A percentile compares a stretch with the other conserved stretches of the same genome.
phyloP scores from a whole-genome alignment of 345 rosid species.

The Moricandia moricandioides region DNA sequence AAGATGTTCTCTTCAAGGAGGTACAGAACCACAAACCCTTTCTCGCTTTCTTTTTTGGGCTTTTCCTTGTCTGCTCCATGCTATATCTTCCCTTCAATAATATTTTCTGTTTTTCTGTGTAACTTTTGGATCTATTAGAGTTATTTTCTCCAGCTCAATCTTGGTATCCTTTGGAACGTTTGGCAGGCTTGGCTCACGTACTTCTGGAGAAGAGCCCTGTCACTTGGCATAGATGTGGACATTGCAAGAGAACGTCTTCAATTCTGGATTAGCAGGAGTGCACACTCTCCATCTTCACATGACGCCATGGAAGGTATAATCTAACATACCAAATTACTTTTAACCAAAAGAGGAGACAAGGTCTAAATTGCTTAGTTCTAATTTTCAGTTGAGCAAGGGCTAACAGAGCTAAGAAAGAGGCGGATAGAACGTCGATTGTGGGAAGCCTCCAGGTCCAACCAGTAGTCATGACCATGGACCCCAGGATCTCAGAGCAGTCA shows the following conservation, averaged over 20 bases:
- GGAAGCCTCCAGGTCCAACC: slow-evolving; percentile 70
- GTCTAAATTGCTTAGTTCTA: slow-evolving; percentile 3
- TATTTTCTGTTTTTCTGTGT: background rate
- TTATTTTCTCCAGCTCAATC: background rate
- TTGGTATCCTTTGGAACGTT: slow-evolving; percentile 16
- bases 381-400: slow-evolving; percentile 77
- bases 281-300: slow-evolving; percentile 79
- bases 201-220: slow-evolving; percentile 93
- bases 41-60: slow-evolving; percentile 9
- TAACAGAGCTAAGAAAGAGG: slow-evolving; percentile 80
- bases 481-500: background rate
- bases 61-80: slow-evolving; percentile 13
- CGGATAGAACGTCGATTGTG: slow-evolving; percentile 82
- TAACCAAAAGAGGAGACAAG: background rate
- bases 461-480: slow-evolving; percentile 28
- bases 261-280: slow-evolving; percentile 81
- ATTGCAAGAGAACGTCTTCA: slow-evolving; percentile 74
- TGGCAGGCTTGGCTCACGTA: slow-evolving; percentile 97
- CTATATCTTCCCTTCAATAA: background rate
- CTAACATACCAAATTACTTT: slow-evolving; percentile 1
- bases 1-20: slow-evolving; percentile 99
- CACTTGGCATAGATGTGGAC: slow-evolving; percentile 72
- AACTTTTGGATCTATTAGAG: slow-evolving; percentile 12
- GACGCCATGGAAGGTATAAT: slow-evolving; percentile 81
- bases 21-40: slow-evolving; percentile 32